These are phyloP conservation scores for Phytophthora vignae DNA, from an alignment of 352 stramenopile species.

Conservation along the genomic window DNA sequence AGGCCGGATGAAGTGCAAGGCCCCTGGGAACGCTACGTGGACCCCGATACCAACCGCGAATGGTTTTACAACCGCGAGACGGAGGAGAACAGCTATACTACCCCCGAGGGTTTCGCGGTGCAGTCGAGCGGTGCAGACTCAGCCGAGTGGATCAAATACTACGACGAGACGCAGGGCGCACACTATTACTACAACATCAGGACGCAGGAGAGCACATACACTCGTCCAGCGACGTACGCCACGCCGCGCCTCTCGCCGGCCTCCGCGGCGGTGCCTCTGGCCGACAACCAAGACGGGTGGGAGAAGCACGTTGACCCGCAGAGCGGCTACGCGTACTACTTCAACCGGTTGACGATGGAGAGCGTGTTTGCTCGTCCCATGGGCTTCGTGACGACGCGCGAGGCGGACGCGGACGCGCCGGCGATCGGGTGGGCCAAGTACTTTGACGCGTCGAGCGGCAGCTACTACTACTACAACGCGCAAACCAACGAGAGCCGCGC, in stretches of 20 bases:
- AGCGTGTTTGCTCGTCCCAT: constrained; percentile 64
- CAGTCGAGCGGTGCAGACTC: background rate
- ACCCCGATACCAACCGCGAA: constrained; percentile 43
- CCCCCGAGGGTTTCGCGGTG: constrained; percentile 39
- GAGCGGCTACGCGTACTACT: constrained; percentile 77
- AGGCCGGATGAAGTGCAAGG: constrained; percentile 51
- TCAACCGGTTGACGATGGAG: constrained; percentile 76
- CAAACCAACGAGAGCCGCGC: constrained; percentile 54
- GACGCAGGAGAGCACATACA: constrained; percentile 47
- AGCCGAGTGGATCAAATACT: constrained; percentile 66
- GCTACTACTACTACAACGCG: constrained; percentile 79
- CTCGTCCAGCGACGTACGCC: constrained; percentile 34
- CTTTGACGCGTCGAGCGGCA: constrained; percentile 56
- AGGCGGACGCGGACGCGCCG: background rate
- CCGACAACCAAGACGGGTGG: constrained; percentile 41
- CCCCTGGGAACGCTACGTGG: constrained; percentile 71
- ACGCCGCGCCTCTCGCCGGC: constrained; percentile 35
- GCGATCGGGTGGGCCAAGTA: constrained; percentile 56
- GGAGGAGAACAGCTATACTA: constrained; percentile 60
- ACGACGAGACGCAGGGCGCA: constrained; percentile 62
- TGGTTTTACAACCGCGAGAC: constrained; percentile 86
- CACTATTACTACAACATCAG: constrained; percentile 70
- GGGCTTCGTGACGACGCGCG: constrained; percentile 36
- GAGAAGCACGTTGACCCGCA: constrained; percentile 58
- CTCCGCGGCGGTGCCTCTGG: background rate